phyloP scores from a whole-genome alignment of 1,139 yeast species.

The Kodamaea fungicola region DNA sequence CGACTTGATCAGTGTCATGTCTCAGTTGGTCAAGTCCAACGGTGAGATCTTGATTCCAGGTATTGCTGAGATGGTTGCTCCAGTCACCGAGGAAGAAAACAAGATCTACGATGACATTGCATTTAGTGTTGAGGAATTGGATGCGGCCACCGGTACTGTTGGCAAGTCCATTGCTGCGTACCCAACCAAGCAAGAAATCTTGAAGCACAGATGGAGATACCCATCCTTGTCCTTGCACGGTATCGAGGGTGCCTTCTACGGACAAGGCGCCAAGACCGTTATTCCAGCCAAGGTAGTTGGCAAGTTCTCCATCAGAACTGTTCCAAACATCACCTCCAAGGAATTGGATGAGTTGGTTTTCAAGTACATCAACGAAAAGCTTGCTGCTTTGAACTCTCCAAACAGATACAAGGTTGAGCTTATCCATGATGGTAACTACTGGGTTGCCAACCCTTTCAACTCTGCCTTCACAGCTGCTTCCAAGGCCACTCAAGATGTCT shows the following conservation, averaged over 20 bases:
- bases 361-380: conserved; percentile 63
- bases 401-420: conserved; percentile 71
- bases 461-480: conserved; percentile 92
- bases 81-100: conserved; percentile 77
- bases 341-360: conserved; percentile 77
- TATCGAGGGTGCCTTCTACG: conserved; percentile 94
- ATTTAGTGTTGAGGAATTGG: conserved; percentile 78
- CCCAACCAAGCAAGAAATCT: conserved; percentile 72
- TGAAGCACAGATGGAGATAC: conserved; percentile 98
- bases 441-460: conserved; percentile 94
- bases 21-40: conserved; percentile 69
- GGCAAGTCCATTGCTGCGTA: conserved; percentile 57
- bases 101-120: conserved; percentile 80
- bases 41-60: conserved; percentile 91
- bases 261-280: conserved; percentile 95
- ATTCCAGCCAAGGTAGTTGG: conserved; percentile 94
- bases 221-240: conserved; percentile 97
- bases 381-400: conserved; percentile 68
- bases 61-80: conserved; percentile 89
- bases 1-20: conserved; percentile 75
- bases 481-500: conserved; percentile 88
- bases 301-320: conserved; percentile 95
- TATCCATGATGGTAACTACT: conserved; percentile 91
- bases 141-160: conserved; percentile 82
- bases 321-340: conserved; percentile 82